These are phyloP conservation scores for Myxozyma geophila DNA, from an alignment of 805 yeast genomes.

Conservation along the genomic window DNA sequence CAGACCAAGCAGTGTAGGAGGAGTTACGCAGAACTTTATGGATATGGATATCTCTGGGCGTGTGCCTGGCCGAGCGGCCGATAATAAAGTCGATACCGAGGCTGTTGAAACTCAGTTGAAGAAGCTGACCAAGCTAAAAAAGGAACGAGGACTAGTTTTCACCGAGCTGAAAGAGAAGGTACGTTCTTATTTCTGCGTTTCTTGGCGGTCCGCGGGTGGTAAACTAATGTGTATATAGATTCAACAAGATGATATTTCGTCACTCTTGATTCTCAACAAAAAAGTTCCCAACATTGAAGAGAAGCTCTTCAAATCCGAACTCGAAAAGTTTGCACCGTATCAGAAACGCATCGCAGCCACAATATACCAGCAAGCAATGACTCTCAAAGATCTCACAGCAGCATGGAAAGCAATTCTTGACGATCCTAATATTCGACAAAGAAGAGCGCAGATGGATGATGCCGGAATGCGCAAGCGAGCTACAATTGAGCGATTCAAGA, in stretches of 20 bases:
- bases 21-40: slow-evolving; percentile 53
- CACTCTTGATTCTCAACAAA: slow-evolving; percentile 68
- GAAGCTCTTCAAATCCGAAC: slow-evolving; percentile 66
- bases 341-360: slow-evolving; percentile 69
- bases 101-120: slow-evolving; percentile 61
- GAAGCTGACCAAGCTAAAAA: slow-evolving; percentile 64
- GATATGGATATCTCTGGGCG: slow-evolving; percentile 63
- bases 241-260: slow-evolving; percentile 84
- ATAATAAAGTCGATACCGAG: slow-evolving; percentile 43
- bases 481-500: slow-evolving; percentile 51
- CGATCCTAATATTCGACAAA: slow-evolving; percentile 52
- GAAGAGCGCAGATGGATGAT: slow-evolving; percentile 48
- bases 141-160: slow-evolving; percentile 65
- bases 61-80: not conserved
- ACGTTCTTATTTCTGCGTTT: not conserved
- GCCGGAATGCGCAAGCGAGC: slow-evolving; percentile 43
- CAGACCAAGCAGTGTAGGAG: slow-evolving; percentile 22
- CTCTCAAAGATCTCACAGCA: slow-evolving; percentile 54
- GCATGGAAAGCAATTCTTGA: slow-evolving; percentile 54
- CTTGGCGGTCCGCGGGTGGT: too few species aligned
- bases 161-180: slow-evolving; percentile 69
- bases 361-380: slow-evolving; percentile 60
- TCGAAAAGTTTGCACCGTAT: slow-evolving; percentile 74
- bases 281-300: slow-evolving; percentile 61
- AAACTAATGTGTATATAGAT: slow-evolving; percentile 7